Evolutionary conservation across 306 rosid species (phyloP), one percentile per base, ranked within the genome.

Genomic region (Dicorynia guianensis): DNA sequence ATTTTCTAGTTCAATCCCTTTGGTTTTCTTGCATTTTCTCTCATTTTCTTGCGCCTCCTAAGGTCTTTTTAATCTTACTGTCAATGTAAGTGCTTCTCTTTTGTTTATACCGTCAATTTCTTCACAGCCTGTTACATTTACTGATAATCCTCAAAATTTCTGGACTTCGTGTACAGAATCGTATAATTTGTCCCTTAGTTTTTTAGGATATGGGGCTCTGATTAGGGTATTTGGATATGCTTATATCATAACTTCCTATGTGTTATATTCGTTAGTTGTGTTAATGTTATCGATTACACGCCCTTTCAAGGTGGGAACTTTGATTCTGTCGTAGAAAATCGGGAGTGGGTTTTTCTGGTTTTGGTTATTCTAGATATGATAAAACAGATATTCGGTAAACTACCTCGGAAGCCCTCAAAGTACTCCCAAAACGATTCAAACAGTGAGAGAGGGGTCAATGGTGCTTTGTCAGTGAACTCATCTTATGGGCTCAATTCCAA

Each of bases 381-480:
- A 60, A 84, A 84, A 56, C 72, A 84, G 35, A 79, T 87, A 19
- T 79, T 85, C 47, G 85, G 83, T 62, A 79, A 85, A 78, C 76
- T 76, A 42, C 85, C 85, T 17, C 87, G 88, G 20, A 87, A 82
- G 79, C 77, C 91, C 13, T 82, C 85, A 0, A 84, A 82, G 72
- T 79, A 83, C 30, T 79, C 85, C 11, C 77, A 69, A 0, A 73
- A 63, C 55, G 85, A 79, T 76, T 69, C 74, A 19, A 67, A 81
- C 52, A 71, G 71, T 34, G 84, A 75, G 49, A 82, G 80, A 58
- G 88, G 78, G 81, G 62, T 66, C 38, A 84, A 82, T 73, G 85
- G 66, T 15, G 53, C 42, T 74, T 70, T 76, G 14, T 68, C 77
- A 2, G 36, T 68, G 68, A 78, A 78, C 79, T 73, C 79, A 15